phyloP scores from a whole-genome alignment of 345 rosid species.

The Nephelium lappaceum region DNA sequence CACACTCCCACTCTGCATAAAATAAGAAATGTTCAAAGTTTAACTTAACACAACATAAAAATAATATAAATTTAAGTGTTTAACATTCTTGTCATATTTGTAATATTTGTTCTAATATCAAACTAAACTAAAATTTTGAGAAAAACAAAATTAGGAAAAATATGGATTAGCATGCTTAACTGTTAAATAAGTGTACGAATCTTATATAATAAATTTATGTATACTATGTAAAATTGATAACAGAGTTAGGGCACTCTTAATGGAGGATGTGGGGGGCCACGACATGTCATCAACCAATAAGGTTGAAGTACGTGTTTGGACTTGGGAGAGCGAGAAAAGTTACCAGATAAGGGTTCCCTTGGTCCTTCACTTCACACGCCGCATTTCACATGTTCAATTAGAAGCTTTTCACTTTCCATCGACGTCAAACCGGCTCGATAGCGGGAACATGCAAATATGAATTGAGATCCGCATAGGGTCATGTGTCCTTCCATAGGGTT shows the following conservation, averaged over 20 bases:
- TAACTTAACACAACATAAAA: too few species aligned
- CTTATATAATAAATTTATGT: too few species aligned
- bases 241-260: not conserved
- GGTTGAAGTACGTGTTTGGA: not conserved
- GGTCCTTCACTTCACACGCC: not conserved
- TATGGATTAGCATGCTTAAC: not conserved
- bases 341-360: not conserved
- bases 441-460: conserved; percentile 27
- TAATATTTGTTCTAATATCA: too few species aligned
- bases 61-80: too few species aligned
- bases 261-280: not conserved
- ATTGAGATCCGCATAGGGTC: conserved; percentile 43
- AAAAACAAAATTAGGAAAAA: too few species aligned
- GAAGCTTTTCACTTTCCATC: conserved; percentile 15
- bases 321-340: not conserved
- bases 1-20: too few species aligned
- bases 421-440: not conserved
- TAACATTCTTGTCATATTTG: too few species aligned
- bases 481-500: conserved; percentile 21
- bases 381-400: not conserved
- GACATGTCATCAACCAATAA: not conserved
- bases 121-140: too few species aligned
- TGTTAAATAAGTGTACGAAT: too few species aligned
- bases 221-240: not conserved
- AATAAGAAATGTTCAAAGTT: too few species aligned